Base-by-base conservation (phyloP, 345 rosid genomes). In the Abelmoschus esculentus region DNA sequence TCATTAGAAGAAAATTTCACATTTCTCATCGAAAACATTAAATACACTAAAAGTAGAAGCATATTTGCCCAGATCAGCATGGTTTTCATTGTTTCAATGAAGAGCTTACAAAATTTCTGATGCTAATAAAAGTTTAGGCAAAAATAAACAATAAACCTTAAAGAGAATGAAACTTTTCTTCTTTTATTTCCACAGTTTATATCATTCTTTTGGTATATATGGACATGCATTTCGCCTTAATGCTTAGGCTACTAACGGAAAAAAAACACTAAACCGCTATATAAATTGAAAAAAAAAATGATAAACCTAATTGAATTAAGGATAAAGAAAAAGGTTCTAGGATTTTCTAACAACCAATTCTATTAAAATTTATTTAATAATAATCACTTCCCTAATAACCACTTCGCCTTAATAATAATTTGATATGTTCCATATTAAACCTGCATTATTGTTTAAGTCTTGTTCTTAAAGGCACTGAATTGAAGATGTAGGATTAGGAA, bases 151-250 rank as follows among this genome's bases (percentile, higher is more conserved):
- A 42, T 18, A 6, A 40, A 44, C 26, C 31, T n/a, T 13, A 26
- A 42, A 57, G 32, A 13, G 18, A 19, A 22, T 12, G 4, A 7
- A 6, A 11, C 32, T 22, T 44, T 6, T 28, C 19, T 22, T 44
- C 3, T 28, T 13, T 18, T 7, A 63, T 19, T 64, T 64, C 14
- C 46, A 44, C 54, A 64, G 34, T 5, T 36, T 17, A 61, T 34
- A 61, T 61, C 8, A 7, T 61, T 36, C 47, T 96, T 95, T 88
- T 88, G 76, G 86, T 19, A 22, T 22, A 22, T 42, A 64, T 13
- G 19, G 14, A 47, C 38, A 46, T 9, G 3, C 69, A 65, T 65
- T 65, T 52, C 13, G 22, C 18, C 19, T 46, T 65, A 56, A 56
- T 22, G 32, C 68, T 19, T 47, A 65, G 55, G 56, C 56, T 47